Evolutionary conservation across 495 filamentous ascomycete species (phyloP), one percentile per base, ranked within the genome.

Genomic region (Aspergillus saccharolyticus): DNA sequence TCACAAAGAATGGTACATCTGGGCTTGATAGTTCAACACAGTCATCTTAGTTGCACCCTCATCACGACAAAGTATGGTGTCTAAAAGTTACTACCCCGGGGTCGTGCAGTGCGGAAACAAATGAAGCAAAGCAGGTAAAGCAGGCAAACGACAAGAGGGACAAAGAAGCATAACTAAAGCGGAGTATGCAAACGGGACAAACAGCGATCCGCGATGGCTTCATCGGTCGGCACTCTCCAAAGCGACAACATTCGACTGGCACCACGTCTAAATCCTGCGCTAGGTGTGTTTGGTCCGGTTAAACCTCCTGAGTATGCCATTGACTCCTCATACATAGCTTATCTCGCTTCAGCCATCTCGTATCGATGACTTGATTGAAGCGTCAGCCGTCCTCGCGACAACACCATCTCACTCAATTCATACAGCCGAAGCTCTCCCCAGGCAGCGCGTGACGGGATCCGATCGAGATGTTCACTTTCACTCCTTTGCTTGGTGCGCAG

Each of bases 401-500:
- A 42, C 16, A 7, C 19, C 30, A 44, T 25, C 44, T 54, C 33
- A 39, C 33, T 15, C 14, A 39, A 39, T 12, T 15, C 14, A 39
- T 39, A 39, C 33, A 39, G 24, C 57, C 52, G 54, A 47, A 57
- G 46, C 51, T 45, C 39, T 57, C 43, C 53, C 49, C 52, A 56
- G 42, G 50, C 52, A 28, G 52, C 42, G 45, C 55, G 56, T 30
- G 56, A 66, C 63, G 44, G 42, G 52, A 19, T 28, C 50, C 30
- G 49, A 53, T 44, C 61, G 67, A 61, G 46, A 99, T 99, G 94
- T 96, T 99, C 76, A 96, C 85, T 57, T 97, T 97, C 74, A 95
- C 88, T 59, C 86, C 95, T 17, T 75, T 99, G 46, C 87, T 94
- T 44, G 95, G 94, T 62, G 95, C 93, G 17, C 91, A 92, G 62